Base-by-base conservation (phyloP, 257 asterid genomes). In the Ocimum tenuiflorum region DNA sequence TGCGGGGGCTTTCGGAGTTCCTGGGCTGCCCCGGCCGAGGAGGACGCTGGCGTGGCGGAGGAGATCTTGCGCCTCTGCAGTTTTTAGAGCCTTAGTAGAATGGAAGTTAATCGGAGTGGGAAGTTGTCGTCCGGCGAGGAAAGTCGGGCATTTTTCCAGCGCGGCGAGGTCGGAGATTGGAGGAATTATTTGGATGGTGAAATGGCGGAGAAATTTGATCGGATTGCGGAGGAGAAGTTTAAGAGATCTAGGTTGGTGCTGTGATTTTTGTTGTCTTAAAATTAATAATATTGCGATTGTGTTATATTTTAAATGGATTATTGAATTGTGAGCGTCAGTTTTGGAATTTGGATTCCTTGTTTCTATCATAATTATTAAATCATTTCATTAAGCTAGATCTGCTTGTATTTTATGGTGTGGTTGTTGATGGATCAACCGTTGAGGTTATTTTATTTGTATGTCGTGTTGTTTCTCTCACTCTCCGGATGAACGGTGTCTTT, bases 161-260 rank as follows among this genome's bases (percentile, higher is more conserved):
- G 71, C 2, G 89, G 85, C 3, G 64, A 42, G 3, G 77, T 81
- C n/a, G 84, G 86, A 20, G 89, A 83, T 51, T 83, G 89, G 86
- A 69, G 41, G 79, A 80, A 78, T 45, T 67, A 60, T 60, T 45
- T 83, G 59, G 33, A 38, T 0, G 33, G 1, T 3, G 70, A 76
- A 29, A 80, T 76, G 89, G 81, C 4, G 1, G 74, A 77, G 3
- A 79, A 24, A 27, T 8, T 83, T 38, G 86, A 83, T 66, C 54
- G 69, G 19, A 78, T 78, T 23, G 65, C 67, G 29, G 67, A 58
- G 33, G 51, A 76, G 15, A 83, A 80, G 68, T 74, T 83, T 31
- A n/a, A 22, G 22, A 83, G 77, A 8, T 69, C 79, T 0, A 82
- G 79, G 4, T 68, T 83, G 63, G 7, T 60, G 7, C n/a, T 79